These are phyloP conservation scores for Saturnispora ahearnii DNA, from an alignment of 805 yeast species.

Conservation along the genomic window DNA sequence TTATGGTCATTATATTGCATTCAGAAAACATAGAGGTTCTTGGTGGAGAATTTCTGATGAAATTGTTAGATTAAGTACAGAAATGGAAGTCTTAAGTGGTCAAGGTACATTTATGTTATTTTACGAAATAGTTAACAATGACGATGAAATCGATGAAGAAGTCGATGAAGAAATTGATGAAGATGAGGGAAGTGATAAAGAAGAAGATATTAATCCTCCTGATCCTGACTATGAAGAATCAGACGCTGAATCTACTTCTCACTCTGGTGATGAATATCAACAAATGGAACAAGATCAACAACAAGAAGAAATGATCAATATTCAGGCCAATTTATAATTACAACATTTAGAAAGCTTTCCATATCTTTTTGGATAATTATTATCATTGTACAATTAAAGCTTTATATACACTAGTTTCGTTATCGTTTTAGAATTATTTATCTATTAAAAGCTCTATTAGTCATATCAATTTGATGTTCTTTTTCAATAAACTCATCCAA, in stretches of 20 bases:
- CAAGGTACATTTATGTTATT: constrained; percentile 92
- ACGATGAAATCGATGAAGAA: constrained; percentile 30
- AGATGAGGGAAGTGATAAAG: constrained; percentile 10
- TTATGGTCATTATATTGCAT: constrained; percentile 94
- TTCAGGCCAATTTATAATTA: not conserved
- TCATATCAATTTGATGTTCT: constrained; percentile 23
- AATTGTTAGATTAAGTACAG: constrained; percentile 69
- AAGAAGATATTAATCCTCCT: constrained; percentile 9
- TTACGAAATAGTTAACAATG: constrained; percentile 47
- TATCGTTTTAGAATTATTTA: not conserved
- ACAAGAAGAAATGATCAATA: not conserved
- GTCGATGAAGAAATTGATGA: constrained; percentile 14
- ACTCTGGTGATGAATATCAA: constrained; percentile 7
- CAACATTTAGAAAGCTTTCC: too few species aligned
- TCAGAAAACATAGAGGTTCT: constrained; percentile 65
- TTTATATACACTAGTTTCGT: not conserved
- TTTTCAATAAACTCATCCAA: constrained; percentile 37
- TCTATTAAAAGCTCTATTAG: constrained; percentile 3
- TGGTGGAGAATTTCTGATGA: constrained; percentile 98
- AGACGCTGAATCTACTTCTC: not conserved
- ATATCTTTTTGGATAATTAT: not conserved
- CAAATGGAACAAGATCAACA: not conserved
- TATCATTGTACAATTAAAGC: not conserved
- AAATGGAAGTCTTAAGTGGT: constrained; percentile 67
- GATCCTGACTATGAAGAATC: constrained; percentile 7